Base-by-base conservation (phyloP, 352 stramenopile species). In the Phytophthora hibernalis region DNA sequence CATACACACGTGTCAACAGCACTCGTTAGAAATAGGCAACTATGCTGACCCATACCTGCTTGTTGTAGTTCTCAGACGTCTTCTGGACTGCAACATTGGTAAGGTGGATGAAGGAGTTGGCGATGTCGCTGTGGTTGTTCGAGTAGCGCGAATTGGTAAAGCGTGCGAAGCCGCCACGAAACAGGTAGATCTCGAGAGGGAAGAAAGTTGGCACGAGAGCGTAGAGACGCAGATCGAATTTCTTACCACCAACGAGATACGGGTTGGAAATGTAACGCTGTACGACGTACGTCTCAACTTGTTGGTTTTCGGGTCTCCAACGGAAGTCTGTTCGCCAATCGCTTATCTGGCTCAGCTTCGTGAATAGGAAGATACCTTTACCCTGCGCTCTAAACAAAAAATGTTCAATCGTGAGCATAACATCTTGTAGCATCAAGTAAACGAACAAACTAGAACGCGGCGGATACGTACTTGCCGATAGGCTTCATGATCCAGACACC, bases 401-500 rank as follows among this genome's bases (percentile, higher is more conserved):
- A 43, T 38, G n/a, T n/a, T 1, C 28, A 5, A 49, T 21, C 10
- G 21, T 33, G 5, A 45, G n/a, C n/a, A 35, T 31, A 31, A 31
- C 9, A 31, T 31, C 26, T 1, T 28, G 24, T 12, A 20, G 24
- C 37, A 16, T 21, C 13, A 69, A 50, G 31, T n/a, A 5, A 65
- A 38, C 37, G 11, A 20, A 43, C 0, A 3, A 47, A 8, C 3
- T 42, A 28, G 21, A 61, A 22, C 10, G 24, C 5, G 22, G 15
- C 22, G 16, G n/a, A n/a, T 30, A 82, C 82, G 43, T 68, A 93
- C 80, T 92, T 96, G 43, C 95, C 94, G 21, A 97, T 97, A 9
- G 95, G 95, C 69, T 98, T 98, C 95, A 98, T 98, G 70, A 98
- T 98, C 95, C 95, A 98, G 2, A 98, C 84, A 31, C 93, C 95